Evolutionary conservation across 176 grass and related monocot species (phyloP), one percentile per base, ranked within the genome.

Genomic region (Rhynchospora pubera): DNA sequence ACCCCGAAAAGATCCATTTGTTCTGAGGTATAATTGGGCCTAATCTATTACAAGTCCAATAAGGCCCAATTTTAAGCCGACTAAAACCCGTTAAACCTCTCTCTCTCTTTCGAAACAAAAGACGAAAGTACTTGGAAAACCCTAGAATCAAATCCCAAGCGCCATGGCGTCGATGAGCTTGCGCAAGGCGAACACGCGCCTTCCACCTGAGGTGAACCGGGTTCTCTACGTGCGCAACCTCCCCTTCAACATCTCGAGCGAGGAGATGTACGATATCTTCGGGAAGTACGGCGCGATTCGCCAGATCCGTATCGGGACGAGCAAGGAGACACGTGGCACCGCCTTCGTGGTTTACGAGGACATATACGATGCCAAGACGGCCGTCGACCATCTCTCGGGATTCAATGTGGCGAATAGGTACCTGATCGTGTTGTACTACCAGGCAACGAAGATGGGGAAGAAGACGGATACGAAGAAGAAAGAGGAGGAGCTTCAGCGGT

Each of bases 261-360:
- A 99, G 92, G 93, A 99, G 92, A 99, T 99, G 96, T 99, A 99
- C 89, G 96, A 99, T 85, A 99, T 99, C 87, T 99, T 99, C 77
- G 96, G 96, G 55, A 99, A 95, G 91, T 99, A 99, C 87, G 96
- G 96, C 1, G 96, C 92, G 15, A 99, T 99, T 85, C 91, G 96
- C 47, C 96, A 99, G 91, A 99, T 99, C 89, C 90, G 92, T 50
- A 88, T 99, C 9, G 96, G 96, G 62, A 95, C 88, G 51, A 91
- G 68, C 89, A 95, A 95, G 87, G 96, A 99, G 77, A 95, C 96
- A 45, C 84, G 96, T 7, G 96, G 96, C 58, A 99, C 96, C 2
- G 96, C 96, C 26, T 99, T 93, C 91, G 92, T 99, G 52, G 92
- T 99, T 82, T 99, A 99, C 86, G 96, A 99, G 92, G 96, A 99